Evolutionary conservation across 495 filamentous ascomycete genomes (phyloP).

Genomic region (Bacidia gigantensis): DNA sequence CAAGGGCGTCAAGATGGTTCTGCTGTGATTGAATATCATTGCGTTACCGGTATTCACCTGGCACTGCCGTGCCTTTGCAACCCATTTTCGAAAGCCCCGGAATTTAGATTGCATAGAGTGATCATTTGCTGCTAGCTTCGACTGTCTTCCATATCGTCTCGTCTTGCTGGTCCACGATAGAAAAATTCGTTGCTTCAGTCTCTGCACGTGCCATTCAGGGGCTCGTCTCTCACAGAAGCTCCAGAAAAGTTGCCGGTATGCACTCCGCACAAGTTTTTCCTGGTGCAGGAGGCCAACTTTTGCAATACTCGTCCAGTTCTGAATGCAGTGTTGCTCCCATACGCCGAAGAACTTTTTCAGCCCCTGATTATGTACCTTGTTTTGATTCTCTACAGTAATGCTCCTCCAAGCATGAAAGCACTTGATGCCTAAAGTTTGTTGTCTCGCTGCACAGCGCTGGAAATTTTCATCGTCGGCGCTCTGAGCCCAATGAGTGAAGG

Average conservation of each 20-base stretch:
- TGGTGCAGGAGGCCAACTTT: conserved; percentile 33
- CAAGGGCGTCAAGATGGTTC: conserved; percentile 22
- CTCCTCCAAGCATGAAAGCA: conserved; percentile 69
- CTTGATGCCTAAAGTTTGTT: conserved; percentile 53
- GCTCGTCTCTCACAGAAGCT: conserved; percentile 39
- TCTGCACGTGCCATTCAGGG: conserved; percentile 35
- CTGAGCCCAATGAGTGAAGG: conserved; percentile 62
- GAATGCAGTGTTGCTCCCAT: conserved; percentile 37
- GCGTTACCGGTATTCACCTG: conserved; percentile 25
- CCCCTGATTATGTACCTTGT: conserved; percentile 50
- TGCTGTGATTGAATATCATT: conserved; percentile 21
- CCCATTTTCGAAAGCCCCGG: conserved; percentile 13
- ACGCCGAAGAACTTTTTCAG: conserved; percentile 40
- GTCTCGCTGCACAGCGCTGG: conserved; percentile 44
- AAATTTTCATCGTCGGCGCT: conserved; percentile 44
- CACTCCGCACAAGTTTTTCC: conserved; percentile 28
- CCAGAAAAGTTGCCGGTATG: conserved; percentile 46
- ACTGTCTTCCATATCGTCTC: conserved; percentile 2
- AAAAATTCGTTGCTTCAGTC: conserved; percentile 33
- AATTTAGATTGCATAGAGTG: background rate
- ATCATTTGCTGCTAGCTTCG: conserved; percentile 8
- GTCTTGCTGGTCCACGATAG: conserved; percentile 24
- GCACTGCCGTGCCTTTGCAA: conserved; percentile 19
- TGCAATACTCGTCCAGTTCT: conserved; percentile 23
- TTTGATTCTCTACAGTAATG: conserved; percentile 54